A percentile compares a stretch with the other conserved stretches of the same genome.
These are phyloP conservation scores for Begonia masoniana DNA, from an alignment of 306 rosid species.

Conservation along the genomic window DNA sequence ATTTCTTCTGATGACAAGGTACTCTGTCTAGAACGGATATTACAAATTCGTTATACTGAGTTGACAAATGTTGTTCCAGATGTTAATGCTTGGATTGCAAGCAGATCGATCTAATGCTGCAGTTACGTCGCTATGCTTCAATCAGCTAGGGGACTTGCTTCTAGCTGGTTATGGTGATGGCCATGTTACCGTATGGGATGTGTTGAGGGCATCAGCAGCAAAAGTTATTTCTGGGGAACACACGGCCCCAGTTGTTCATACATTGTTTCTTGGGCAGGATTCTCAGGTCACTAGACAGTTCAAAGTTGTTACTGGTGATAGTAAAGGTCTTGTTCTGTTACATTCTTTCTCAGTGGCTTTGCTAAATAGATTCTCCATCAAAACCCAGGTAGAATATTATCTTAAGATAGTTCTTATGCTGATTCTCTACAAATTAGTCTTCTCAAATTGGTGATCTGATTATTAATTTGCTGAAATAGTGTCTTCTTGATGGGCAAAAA, in stretches of 20 bases:
- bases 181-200: conserved; percentile 84
- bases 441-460: conserved; percentile 20
- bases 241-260: conserved; percentile 79
- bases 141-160: conserved; percentile 92
- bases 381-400: conserved; percentile 61
- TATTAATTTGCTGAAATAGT: conserved; percentile 39
- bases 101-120: conserved; percentile 67
- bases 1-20: neutral
- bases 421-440: conserved; percentile 5
- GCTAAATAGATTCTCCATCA: conserved; percentile 58
- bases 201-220: conserved; percentile 57
- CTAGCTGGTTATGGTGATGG: conserved; percentile 93
- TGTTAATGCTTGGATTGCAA: conserved; percentile 68
- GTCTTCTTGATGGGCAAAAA: conserved; percentile 94
- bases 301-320: conserved; percentile 90
- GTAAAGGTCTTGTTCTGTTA: conserved; percentile 81
- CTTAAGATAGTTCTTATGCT: conserved; percentile 36
- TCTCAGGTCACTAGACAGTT: conserved; percentile 84
- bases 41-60: too few species aligned
- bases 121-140: conserved; percentile 85
- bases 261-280: conserved; percentile 79
- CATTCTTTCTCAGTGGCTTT: conserved; percentile 64
- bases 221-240: conserved; percentile 83
- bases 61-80: conserved; percentile 29
- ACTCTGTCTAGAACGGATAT: too few species aligned